phyloP scores from a whole-genome alignment of 2,329 filamentous ascomycete species.

The Fusarium scirpi region DNA sequence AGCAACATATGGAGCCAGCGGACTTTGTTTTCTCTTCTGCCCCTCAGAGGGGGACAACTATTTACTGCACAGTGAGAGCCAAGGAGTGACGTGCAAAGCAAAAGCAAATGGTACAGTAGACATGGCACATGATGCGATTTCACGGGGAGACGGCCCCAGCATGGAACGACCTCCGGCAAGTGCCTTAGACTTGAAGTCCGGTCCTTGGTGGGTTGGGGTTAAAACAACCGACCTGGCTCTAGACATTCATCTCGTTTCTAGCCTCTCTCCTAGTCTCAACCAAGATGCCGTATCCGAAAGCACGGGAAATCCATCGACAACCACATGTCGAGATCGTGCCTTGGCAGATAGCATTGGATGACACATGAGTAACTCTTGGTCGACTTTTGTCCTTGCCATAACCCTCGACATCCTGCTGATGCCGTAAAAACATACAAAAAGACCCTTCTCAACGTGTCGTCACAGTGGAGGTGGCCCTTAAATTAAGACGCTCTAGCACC shows the following conservation, averaged over 20 bases:
- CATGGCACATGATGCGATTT: slow-evolving; percentile 34
- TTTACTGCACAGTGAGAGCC: background rate
- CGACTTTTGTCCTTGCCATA: background rate
- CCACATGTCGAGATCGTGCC: slow-evolving; percentile 19
- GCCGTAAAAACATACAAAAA: slow-evolving; percentile 3
- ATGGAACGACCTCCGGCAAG: slow-evolving; percentile 31
- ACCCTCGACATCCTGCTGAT: slow-evolving; percentile 5
- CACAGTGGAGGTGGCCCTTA: slow-evolving; percentile 37
- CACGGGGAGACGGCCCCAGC: slow-evolving; percentile 32
- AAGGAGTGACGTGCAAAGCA: slow-evolving; percentile 38
- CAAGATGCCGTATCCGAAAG: slow-evolving; percentile 41
- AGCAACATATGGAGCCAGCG: slow-evolving; percentile 3
- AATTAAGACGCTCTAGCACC: slow-evolving; percentile 38
- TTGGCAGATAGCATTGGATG: background rate
- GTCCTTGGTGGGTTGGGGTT: slow-evolving; percentile 34
- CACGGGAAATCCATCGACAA: slow-evolving; percentile 3
- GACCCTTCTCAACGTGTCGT: slow-evolving; percentile 36
- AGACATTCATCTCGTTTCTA: slow-evolving; percentile 33
- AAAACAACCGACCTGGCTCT: slow-evolving; percentile 10
- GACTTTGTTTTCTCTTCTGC: slow-evolving; percentile 31
- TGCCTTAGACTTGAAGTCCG: background rate
- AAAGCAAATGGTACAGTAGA: slow-evolving; percentile 5
- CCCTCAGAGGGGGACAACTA: slow-evolving; percentile 11
- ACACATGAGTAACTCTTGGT: slow-evolving; percentile 6
- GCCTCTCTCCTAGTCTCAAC: slow-evolving; percentile 31